phyloP scores from a whole-genome alignment of 306 rosid genomes.

The Quercus bicolor region DNA sequence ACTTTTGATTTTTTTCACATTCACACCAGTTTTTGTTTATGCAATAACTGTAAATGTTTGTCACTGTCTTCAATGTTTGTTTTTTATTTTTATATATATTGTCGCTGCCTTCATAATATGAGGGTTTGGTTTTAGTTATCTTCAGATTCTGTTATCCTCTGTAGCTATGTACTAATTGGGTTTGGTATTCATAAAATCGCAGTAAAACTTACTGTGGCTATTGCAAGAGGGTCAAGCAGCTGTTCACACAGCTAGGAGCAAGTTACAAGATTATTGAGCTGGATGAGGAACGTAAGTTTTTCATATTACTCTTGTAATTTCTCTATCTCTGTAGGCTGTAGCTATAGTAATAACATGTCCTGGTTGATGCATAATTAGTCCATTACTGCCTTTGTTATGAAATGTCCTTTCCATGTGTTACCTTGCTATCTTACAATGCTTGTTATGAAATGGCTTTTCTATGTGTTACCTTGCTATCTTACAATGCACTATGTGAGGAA shows the following conservation, averaged over 20 bases:
- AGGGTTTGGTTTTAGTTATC: too few species aligned
- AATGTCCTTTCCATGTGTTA: neutral
- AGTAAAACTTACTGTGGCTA: slow-evolving; percentile 88
- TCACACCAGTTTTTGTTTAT: too few species aligned
- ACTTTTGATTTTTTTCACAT: too few species aligned
- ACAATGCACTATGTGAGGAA: neutral
- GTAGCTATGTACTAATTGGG: neutral
- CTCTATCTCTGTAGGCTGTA: neutral
- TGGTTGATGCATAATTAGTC: neutral
- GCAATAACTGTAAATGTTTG: too few species aligned
- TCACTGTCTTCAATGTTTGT: too few species aligned
- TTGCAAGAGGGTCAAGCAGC: slow-evolving; percentile 64
- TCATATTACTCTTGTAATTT: neutral
- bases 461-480: neutral
- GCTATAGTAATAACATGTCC: neutral
- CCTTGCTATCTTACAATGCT: neutral
- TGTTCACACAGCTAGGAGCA: slow-evolving; percentile 60
- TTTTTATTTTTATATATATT: too few species aligned
- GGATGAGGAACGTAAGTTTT: slow-evolving; percentile 52
- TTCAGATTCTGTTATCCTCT: neutral
- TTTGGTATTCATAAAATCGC: slow-evolving; percentile 19
- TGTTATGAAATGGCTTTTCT: neutral
- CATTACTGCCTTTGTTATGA: neutral
- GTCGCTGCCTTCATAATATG: too few species aligned
- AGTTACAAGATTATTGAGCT: slow-evolving; percentile 61